phyloP scores from a whole-genome alignment of 2,329 filamentous ascomycete genomes.

The Dactylellina sp. region DNA sequence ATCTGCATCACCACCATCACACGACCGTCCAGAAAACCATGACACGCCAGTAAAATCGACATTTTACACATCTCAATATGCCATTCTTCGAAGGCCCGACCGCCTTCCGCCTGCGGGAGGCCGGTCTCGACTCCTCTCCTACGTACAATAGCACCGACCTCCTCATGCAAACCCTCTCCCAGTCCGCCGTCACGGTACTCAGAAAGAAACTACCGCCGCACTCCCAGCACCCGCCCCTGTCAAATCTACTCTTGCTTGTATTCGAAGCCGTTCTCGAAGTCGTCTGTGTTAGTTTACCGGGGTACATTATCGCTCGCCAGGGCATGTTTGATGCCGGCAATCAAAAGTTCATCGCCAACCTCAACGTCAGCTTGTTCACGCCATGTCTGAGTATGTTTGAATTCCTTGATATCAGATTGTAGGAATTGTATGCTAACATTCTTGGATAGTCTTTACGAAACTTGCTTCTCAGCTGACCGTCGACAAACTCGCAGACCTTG shows the following conservation, averaged over 20 bases:
- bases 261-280: conserved; percentile 96
- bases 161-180: conserved; percentile 29
- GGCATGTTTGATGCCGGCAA: conserved; percentile 96
- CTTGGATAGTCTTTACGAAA: conserved; percentile 85
- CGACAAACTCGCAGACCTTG: conserved; percentile 87
- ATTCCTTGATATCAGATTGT: neutral
- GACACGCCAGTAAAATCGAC: conserved; percentile 4
- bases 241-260: conserved; percentile 80
- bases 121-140: conserved; percentile 10
- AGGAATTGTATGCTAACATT: conserved; percentile 6
- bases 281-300: conserved; percentile 91
- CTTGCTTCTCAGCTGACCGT: conserved; percentile 92
- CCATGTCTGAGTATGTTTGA: conserved; percentile 89
- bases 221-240: conserved; percentile 63
- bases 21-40: neutral
- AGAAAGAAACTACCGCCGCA: conserved; percentile 35
- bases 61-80: no score
- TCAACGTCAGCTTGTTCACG: conserved; percentile 96
- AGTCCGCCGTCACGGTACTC: conserved; percentile 18
- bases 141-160: conserved; percentile 43
- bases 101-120: conserved; percentile 53
- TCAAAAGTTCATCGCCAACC: conserved; percentile 95
- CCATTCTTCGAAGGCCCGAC: conserved; percentile 65
- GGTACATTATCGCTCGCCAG: conserved; percentile 88
- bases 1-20: neutral